These are phyloP conservation scores for Monilinia aucupariae DNA, from an alignment of 2,329 filamentous ascomycete genomes.

Conservation along the genomic window DNA sequence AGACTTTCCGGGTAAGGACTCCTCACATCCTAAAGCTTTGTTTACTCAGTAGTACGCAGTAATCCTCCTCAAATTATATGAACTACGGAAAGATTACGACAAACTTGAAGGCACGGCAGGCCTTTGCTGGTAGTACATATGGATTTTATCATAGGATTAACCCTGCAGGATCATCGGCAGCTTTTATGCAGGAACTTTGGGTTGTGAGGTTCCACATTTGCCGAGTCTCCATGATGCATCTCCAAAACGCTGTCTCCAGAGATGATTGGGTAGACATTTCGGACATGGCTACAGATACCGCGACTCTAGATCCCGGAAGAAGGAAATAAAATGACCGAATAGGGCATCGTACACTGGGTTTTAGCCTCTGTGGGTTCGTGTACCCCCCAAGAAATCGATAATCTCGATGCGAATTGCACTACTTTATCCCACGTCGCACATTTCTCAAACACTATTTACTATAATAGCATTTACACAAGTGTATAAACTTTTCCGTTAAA, in stretches of 20 bases:
- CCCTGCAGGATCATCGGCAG: slow-evolving; percentile 7
- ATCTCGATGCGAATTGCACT: background rate
- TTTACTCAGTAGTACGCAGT: background rate
- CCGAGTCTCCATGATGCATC: background rate
- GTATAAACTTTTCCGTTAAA: background rate
- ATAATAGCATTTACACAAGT: background rate
- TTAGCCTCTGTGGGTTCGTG: background rate
- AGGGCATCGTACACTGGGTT: background rate
- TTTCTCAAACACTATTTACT: background rate
- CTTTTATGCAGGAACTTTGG: slow-evolving; percentile 14
- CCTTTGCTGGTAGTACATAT: background rate
- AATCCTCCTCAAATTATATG: background rate
- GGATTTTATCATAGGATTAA: background rate
- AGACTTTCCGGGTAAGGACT: background rate
- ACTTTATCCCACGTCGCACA: background rate
- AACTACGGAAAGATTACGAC: background rate
- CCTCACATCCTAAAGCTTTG: background rate
- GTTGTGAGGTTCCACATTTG: background rate
- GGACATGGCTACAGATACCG: background rate
- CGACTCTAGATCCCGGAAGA: background rate
- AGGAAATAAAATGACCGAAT: background rate
- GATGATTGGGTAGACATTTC: background rate
- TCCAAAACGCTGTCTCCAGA: slow-evolving; percentile 3
- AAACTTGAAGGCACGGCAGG: background rate
- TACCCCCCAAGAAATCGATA: background rate